phyloP scores from a whole-genome alignment of 169 alveolate species.

The Cryptosporidium parvum region DNA sequence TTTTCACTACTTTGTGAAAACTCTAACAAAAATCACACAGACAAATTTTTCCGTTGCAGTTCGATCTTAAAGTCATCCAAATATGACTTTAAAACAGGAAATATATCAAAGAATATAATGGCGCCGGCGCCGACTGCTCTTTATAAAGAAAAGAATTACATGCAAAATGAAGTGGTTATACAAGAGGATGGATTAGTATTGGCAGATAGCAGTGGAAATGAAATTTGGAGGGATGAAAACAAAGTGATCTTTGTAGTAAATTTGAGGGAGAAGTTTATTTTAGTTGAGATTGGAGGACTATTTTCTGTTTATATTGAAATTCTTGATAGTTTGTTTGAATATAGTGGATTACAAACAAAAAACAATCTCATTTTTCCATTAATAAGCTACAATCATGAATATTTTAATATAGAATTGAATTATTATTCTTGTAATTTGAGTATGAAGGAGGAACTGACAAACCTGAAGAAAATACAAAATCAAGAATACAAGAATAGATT shows the following conservation, averaged over 20 bases:
- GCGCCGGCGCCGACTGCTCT: neutral
- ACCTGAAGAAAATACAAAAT: neutral
- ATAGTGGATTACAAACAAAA: neutral
- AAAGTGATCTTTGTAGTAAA: constrained; percentile 10
- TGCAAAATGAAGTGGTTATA: neutral
- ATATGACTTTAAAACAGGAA: neutral
- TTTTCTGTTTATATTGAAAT: constrained; percentile 20
- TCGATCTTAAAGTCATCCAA: neutral
- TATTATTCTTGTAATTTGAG: constrained; percentile 14
- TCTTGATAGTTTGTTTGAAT: neutral
- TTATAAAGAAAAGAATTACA: neutral
- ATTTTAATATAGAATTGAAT: constrained; percentile 20
- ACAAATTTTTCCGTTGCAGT: neutral
- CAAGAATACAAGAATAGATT: neutral
- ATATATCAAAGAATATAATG: neutral
- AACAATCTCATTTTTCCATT: constrained; percentile 9
- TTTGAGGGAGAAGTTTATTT: constrained; percentile 10
- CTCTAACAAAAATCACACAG: neutral
- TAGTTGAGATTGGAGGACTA: constrained; percentile 18
- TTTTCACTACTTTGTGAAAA: neutral
- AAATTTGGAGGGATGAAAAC: constrained; percentile 2
- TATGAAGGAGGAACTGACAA: neutral
- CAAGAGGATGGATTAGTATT: neutral
- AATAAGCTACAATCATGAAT: constrained; percentile 30
- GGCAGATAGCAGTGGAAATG: neutral